phyloP scores from a whole-genome alignment of 1,284 basidiomycete species.

The Austroboletus niveus region DNA sequence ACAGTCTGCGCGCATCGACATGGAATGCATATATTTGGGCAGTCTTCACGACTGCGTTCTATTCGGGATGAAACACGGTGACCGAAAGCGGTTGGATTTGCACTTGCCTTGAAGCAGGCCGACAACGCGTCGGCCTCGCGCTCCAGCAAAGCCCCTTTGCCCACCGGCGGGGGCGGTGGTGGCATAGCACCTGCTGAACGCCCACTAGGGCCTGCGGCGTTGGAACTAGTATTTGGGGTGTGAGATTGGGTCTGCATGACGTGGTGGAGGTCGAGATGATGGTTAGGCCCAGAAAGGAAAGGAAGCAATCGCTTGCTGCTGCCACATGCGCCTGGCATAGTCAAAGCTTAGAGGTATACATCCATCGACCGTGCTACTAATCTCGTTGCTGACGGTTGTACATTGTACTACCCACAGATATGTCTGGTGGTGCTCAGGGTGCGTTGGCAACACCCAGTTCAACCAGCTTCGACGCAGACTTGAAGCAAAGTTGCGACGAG shows the following conservation, averaged over 20 bases:
- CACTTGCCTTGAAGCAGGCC: slow-evolving; percentile 53
- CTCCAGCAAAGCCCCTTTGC: slow-evolving; percentile 51
- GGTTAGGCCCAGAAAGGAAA: slow-evolving; percentile 26
- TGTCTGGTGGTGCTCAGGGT: slow-evolving; percentile 21
- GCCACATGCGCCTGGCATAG: background rate
- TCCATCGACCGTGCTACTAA: background rate
- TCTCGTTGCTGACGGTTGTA: background rate
- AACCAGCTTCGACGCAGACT: slow-evolving; percentile 17
- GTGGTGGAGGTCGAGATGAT: background rate
- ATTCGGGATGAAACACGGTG: background rate
- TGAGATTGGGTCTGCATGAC: slow-evolving; percentile 18
- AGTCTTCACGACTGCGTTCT: slow-evolving; percentile 68
- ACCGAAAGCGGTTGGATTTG: background rate
- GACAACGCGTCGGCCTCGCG: slow-evolving; percentile 59
- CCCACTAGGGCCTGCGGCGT: slow-evolving; percentile 13
- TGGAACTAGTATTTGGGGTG: slow-evolving; percentile 18
- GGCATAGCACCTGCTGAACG: slow-evolving; percentile 44
- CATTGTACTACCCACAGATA: slow-evolving; percentile 8
- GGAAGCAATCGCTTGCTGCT: slow-evolving; percentile 1
- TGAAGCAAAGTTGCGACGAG: slow-evolving; percentile 8
- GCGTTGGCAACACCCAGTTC: slow-evolving; percentile 11
- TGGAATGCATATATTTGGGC: slow-evolving; percentile 70
- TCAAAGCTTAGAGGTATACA: slow-evolving; percentile 8
- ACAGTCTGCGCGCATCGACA: slow-evolving; percentile 62
- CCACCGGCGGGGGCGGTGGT: slow-evolving; percentile 54